phyloP scores from a whole-genome alignment of 2,329 filamentous ascomycete genomes.

The Trichoderma atroviride region DNA sequence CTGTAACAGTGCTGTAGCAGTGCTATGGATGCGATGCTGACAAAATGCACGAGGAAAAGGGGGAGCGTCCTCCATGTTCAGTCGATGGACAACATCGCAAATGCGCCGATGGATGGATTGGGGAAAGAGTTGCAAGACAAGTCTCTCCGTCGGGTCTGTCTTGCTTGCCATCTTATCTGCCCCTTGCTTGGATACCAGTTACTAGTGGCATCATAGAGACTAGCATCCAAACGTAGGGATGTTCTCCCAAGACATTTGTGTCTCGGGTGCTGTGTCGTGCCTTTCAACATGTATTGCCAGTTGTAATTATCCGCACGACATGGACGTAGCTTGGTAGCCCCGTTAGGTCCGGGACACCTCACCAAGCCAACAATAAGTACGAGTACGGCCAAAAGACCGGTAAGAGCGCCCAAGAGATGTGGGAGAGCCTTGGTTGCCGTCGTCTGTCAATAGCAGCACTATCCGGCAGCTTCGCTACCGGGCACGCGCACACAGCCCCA shows the following conservation, averaged over 20 bases:
- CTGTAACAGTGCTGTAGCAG: not conserved
- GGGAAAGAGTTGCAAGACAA: not conserved
- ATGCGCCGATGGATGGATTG: not conserved
- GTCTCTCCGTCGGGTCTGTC: not conserved
- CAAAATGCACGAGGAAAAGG: slow-evolving; percentile 7
- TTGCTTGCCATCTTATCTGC: not conserved
- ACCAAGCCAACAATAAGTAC: slow-evolving; percentile 1
- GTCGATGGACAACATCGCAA: not conserved
- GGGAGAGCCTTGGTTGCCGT: not conserved
- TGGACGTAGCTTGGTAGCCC: not conserved
- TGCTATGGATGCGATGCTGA: not conserved
- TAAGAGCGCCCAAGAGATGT: slow-evolving; percentile 1
- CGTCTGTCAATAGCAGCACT: not conserved
- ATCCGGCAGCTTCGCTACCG: not conserved
- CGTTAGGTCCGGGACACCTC: not conserved
- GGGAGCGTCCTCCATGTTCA: not conserved
- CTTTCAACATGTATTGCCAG: not conserved
- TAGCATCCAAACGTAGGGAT: not conserved
- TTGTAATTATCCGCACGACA: not conserved
- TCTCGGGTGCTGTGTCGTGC: slow-evolving; percentile 1
- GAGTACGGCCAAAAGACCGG: slow-evolving; percentile 9
- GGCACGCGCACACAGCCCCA: not conserved
- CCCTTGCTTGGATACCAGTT: not conserved
- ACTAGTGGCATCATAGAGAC: not conserved
- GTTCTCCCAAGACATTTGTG: not conserved